Evolutionary conservation across 1,284 basidiomycete species (phyloP).

Genomic region (Cutaneotrichosporon sp.): DNA sequence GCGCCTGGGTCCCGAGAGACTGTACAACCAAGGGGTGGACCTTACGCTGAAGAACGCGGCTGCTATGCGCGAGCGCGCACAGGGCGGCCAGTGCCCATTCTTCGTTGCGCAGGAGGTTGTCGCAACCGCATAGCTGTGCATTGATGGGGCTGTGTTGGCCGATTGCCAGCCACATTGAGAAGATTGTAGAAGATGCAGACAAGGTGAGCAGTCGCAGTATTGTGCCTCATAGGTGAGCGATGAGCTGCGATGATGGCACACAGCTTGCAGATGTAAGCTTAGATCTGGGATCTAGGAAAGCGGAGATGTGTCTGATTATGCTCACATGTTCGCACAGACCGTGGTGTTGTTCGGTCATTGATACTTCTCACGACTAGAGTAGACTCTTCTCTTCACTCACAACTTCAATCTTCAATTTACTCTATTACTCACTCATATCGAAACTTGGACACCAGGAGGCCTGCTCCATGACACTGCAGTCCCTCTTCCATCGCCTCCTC

Average conservation of each 20-base stretch:
- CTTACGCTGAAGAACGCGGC: slow-evolving; percentile 3
- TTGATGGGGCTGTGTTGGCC: neutral
- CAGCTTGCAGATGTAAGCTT: no score
- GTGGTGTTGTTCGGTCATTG: no score
- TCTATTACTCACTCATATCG: no score
- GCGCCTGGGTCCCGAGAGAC: slow-evolving; percentile 15
- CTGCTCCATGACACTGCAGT: no score
- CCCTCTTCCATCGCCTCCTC: no score
- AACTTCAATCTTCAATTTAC: no score
- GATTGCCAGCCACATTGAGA: neutral
- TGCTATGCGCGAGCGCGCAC: slow-evolving; percentile 12
- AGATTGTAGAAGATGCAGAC: neutral
- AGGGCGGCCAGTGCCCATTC: slow-evolving; percentile 17
- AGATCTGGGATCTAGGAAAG: no score
- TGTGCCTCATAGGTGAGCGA: neutral
- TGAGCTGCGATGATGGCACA: neutral
- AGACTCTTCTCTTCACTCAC: no score
- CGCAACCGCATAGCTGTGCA: neutral
- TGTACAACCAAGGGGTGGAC: slow-evolving; percentile 12
- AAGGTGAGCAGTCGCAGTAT: neutral
- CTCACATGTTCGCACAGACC: no score
- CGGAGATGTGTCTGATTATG: no score
- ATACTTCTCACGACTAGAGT: no score
- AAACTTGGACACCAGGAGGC: no score
- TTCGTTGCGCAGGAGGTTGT: neutral